phyloP scores from a whole-genome alignment of 2,329 filamentous ascomycete species.

The Coniosporium tulheliwenetii region DNA sequence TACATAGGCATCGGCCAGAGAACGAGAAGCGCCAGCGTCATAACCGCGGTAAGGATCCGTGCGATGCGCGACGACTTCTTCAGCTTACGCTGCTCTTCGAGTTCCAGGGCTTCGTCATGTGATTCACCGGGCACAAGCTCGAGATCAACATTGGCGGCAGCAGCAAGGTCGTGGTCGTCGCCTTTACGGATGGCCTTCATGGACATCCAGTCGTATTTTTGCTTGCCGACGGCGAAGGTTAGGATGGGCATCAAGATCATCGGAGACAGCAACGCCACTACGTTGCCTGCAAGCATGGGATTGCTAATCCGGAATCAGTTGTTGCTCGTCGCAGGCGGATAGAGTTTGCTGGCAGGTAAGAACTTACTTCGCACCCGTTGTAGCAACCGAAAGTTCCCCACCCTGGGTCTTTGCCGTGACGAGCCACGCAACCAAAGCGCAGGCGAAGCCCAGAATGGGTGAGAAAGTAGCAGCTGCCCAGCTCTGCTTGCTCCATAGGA shows the following conservation, averaged over 20 bases:
- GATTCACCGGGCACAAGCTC: slow-evolving; percentile 44
- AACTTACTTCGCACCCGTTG: slow-evolving; percentile 58
- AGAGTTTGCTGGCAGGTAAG: neutral
- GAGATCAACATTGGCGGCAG: slow-evolving; percentile 46
- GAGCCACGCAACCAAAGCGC: slow-evolving; percentile 61
- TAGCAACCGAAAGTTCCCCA: slow-evolving; percentile 52
- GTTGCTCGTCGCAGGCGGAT: neutral
- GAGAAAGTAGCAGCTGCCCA: slow-evolving; percentile 56
- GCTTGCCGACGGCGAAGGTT: slow-evolving; percentile 51
- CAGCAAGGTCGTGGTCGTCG: slow-evolving; percentile 60
- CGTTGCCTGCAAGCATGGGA: slow-evolving; percentile 79
- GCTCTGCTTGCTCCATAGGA: slow-evolving; percentile 70
- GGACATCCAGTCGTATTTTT: slow-evolving; percentile 73
- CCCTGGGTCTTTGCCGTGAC: slow-evolving; percentile 58
- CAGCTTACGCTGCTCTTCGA: slow-evolving; percentile 26
- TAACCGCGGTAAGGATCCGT: slow-evolving; percentile 39
- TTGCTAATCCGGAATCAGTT: slow-evolving; percentile 22
- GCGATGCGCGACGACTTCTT: slow-evolving; percentile 33
- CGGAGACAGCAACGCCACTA: slow-evolving; percentile 65
- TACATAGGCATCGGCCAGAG: slow-evolving; percentile 93
- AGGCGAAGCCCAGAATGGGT: slow-evolving; percentile 52
- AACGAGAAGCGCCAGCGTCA: slow-evolving; percentile 58
- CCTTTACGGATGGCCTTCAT: slow-evolving; percentile 68
- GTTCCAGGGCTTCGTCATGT: slow-evolving; percentile 19
- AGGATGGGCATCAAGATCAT: slow-evolving; percentile 59